Base-by-base conservation (phyloP, 2,329 filamentous ascomycete genomes). In the Aspergillus udagawae region DNA sequence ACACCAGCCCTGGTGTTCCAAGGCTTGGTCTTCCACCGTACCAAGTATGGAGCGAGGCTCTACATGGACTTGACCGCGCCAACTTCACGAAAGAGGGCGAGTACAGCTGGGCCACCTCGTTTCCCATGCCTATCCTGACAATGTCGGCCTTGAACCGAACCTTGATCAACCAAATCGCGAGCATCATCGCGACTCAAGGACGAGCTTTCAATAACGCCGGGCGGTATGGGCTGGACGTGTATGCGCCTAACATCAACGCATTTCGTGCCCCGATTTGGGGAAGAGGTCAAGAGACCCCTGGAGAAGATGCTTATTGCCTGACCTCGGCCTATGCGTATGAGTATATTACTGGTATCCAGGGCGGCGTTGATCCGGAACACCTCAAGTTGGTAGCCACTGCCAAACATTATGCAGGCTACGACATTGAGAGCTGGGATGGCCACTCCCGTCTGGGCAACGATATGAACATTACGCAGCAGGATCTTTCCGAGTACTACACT, bases 191-290 rank as follows among this genome's bases (percentile, higher is more conserved):
- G 4, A 87, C 81, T 0, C 86, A 90, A 66, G 84, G 83, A 0
- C 78, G 87, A 42, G 86, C 86, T 0, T 89, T 87, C 67, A 85
- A 78, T 65, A 89, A 89, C 63, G 79, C 69, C 7, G 83, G 82
- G 3, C 74, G 79, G 12, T 80, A 63, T 48, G 68, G 70, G 1
- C 55, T 73, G 7, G 67, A 72, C 48, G 66, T 65, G 12, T 73
- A 71, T 52, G 86, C 86, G 0, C 86, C 86, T 0, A 88, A 88
- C 64, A 85, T 89, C 69, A 88, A 88, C 63, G 79, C 83, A 0
- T 88, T 83, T 73, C 80, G 80, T 41, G 84, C 87, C 64, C 85
- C n/a, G n/a, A n/a, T 86, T 27, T 86, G 84, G 85, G 85, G 85
- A 1, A 75, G 85, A 8, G 85, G 84, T 0, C 78, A 81, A 60